phyloP scores from a whole-genome alignment of 1,139 yeast genomes.

The Sugiyamaella pinicola region DNA sequence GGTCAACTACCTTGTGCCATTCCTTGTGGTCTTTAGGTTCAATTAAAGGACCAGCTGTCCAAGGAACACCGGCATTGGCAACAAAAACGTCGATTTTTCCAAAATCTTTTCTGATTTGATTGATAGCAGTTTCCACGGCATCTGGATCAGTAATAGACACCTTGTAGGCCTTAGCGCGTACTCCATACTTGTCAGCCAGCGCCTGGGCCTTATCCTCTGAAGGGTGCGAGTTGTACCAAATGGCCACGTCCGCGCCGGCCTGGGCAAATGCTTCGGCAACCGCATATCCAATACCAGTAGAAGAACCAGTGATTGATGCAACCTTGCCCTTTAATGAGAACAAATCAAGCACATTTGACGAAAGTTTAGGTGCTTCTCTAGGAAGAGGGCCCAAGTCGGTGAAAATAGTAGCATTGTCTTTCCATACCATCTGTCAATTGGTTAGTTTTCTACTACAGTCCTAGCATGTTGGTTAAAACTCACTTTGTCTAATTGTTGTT shows the following conservation, averaged over 20 bases:
- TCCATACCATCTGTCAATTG: constrained; percentile 15
- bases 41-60: constrained; percentile 73
- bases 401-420: constrained; percentile 32
- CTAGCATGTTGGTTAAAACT: not conserved
- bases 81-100: constrained; percentile 80
- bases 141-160: constrained; percentile 64
- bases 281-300: constrained; percentile 82
- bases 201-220: constrained; percentile 61
- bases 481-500: not conserved
- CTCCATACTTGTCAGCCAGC: constrained; percentile 63
- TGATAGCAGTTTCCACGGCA: constrained; percentile 59
- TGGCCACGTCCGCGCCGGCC: constrained; percentile 88
- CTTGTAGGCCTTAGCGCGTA: constrained; percentile 68
- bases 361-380: constrained; percentile 38
- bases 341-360: constrained; percentile 40
- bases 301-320: constrained; percentile 86
- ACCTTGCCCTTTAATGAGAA: constrained; percentile 71
- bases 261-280: constrained; percentile 86
- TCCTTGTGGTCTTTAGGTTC: constrained; percentile 58
- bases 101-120: constrained; percentile 67
- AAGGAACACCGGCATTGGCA: constrained; percentile 89
- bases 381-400: constrained; percentile 45
- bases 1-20: constrained; percentile 70
- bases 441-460: not conserved
- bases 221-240: constrained; percentile 75